Evolutionary conservation across 768 basidiomycete species (phyloP), one percentile per base, ranked within the genome.

Genomic region (Leccinum truebloodii): DNA sequence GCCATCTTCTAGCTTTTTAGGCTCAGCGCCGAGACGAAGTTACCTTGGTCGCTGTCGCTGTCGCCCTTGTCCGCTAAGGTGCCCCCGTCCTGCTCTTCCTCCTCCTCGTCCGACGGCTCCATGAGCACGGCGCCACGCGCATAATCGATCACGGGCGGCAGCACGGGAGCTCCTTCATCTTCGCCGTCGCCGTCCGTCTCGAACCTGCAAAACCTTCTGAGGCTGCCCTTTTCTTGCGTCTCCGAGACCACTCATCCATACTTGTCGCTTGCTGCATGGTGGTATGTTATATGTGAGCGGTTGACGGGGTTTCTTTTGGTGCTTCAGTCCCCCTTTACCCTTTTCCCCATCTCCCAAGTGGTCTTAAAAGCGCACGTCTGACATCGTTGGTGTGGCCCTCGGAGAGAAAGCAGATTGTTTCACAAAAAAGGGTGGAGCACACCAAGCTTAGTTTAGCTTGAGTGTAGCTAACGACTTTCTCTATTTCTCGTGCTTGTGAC

Each of bases 281-380:
- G 28, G 28, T 49, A 2, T 6, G 13, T 39, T 10, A 49, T 52
- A 2, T 35, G 20, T 22, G 50, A 28, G 55, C 18, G 24, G 41
- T 51, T 16, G 53, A 35, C 20, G 24, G 41, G n/a, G 10, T 44
- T 44, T 44, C 58, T 32, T 32, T 32, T 12, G 32, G 10, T 30
- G 10, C 66, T 67, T 71, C 32, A 32, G 32, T 30, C 54, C 55
- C 71, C 81, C 80, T 63, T 71, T 57, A 53, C 71, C 77, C 46
- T 66, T 70, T 59, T 80, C 79, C 58, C 74, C 78, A 14, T 79
- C 75, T 59, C 82, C 78, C 48, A 98, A 85, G n/a, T 97, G 81
- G 57, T 81, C 78, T 73, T 89, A 92, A 74, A 98, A 99, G 24
- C 96, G 85, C n/a, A 90, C 80, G 75, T 97, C 92, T 13, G 89